Percentiles rank a stretch among this genome's conserved stretches.
phyloP scores from a whole-genome alignment of 129 eudicot genomes.

The Ambrosia artemisiifolia region DNA sequence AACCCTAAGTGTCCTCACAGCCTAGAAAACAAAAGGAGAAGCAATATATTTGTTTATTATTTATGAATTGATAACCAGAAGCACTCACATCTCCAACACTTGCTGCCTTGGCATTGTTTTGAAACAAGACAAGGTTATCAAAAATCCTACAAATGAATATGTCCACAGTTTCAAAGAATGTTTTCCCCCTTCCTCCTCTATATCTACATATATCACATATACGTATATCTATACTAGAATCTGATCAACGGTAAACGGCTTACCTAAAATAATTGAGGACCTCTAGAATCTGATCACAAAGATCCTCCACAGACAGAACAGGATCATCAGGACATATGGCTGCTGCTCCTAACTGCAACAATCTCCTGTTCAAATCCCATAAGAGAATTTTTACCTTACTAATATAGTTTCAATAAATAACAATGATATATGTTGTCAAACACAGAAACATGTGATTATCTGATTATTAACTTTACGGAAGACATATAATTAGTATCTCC shows the following conservation, averaged over 20 bases:
- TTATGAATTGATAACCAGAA: too few relatives aligned
- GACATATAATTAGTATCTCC: neutral
- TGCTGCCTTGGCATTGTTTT: too few relatives aligned
- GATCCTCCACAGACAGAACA: too few relatives aligned
- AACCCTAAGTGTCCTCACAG: too few relatives aligned
- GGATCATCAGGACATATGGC: slow-evolving; percentile 54
- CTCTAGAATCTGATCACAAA: slow-evolving; percentile 36
- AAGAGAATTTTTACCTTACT: slow-evolving; percentile 44
- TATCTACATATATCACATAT: slow-evolving; percentile 34
- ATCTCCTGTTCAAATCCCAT: slow-evolving; percentile 57
- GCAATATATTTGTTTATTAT: too few relatives aligned
- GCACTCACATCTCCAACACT: too few relatives aligned
- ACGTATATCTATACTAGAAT: slow-evolving; percentile 11
- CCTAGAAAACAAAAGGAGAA: too few relatives aligned
- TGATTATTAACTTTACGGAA: neutral
- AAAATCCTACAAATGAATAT: slow-evolving; percentile 37
- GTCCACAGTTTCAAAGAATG: slow-evolving; percentile 32
- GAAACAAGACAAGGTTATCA: neutral
- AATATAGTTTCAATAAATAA: slow-evolving; percentile 7
- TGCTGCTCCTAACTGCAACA: slow-evolving; percentile 82
- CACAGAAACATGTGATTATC: neutral
- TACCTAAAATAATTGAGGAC: slow-evolving; percentile 67
- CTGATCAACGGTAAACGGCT: neutral
- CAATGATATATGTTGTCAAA: neutral
- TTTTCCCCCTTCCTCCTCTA: slow-evolving; percentile 24